A percentile compares a stretch with the other conserved stretches of the same genome.
Conservation (phyloP, 768 basidiomycete species). For the Suillus bovinus region DNA sequence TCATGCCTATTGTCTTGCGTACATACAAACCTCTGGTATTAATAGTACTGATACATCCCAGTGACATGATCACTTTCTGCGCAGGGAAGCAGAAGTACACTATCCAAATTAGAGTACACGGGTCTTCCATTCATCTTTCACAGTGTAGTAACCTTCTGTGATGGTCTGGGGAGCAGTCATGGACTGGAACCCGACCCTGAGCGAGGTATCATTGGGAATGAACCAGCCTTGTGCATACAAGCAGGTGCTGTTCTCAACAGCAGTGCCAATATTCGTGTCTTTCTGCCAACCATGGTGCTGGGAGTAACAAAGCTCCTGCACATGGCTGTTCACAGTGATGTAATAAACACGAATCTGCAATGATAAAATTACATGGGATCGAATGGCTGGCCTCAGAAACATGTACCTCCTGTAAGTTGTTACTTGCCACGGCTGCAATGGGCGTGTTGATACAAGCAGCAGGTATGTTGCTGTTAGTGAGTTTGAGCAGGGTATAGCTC, state of each 20-base stretch:
- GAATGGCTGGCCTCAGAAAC: neutral
- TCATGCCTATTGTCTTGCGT: too few relatives aligned
- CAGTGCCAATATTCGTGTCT: neutral
- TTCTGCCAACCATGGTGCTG: neutral
- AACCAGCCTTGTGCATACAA: neutral
- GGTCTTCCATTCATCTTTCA: neutral
- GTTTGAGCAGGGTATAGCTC: neutral
- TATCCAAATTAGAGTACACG: neutral
- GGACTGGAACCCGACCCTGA: neutral
- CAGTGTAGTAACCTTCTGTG: neutral
- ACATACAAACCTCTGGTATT: too few relatives aligned
- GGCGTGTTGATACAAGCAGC: neutral
- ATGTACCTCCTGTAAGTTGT: neutral
- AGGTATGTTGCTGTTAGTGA: neutral
- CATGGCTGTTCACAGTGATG: neutral
- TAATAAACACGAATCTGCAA: neutral
- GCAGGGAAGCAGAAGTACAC: neutral
- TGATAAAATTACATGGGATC: neutral
- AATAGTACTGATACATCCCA: too few relatives aligned
- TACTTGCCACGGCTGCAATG: neutral
- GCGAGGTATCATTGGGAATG: neutral
- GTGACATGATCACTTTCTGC: neutral
- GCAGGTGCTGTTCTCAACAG: constrained; percentile 1
- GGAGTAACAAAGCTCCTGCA: neutral
- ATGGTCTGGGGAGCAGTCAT: neutral